These are phyloP conservation scores for Pyrenula aspistea DNA, from an alignment of 495 filamentous ascomycete genomes.

Conservation along the genomic window DNA sequence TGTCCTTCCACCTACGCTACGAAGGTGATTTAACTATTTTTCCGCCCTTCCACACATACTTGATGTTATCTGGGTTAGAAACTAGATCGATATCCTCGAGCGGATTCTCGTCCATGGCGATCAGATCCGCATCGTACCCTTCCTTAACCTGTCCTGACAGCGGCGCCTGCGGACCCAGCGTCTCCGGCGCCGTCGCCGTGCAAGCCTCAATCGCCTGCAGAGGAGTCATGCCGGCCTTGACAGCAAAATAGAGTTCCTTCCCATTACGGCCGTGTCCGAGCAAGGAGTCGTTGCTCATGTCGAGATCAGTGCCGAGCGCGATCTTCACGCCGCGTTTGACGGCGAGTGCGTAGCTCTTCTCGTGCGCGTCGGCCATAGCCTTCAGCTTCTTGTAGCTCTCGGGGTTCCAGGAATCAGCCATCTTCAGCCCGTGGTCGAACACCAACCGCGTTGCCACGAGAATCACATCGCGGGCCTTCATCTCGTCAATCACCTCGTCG, in stretches of 20 bases:
- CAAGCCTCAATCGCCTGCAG: constrained; percentile 41
- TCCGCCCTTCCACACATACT: constrained; percentile 34
- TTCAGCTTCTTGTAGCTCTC: constrained; percentile 28
- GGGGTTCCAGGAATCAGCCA: constrained; percentile 15
- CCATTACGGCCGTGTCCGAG: constrained; percentile 31
- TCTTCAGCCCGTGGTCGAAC: constrained; percentile 19
- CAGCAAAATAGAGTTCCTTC: constrained; percentile 33
- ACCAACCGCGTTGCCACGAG: constrained; percentile 32
- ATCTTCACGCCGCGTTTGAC: constrained; percentile 19
- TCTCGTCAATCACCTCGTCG: constrained; percentile 30
- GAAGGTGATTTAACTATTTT: constrained; percentile 20
- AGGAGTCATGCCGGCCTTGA: constrained; percentile 35
- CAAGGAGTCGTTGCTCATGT: constrained; percentile 4
- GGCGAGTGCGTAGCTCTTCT: constrained; percentile 19
- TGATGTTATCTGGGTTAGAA: constrained; percentile 25
- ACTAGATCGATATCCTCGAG: constrained; percentile 32
- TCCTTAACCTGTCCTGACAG: constrained; percentile 32
- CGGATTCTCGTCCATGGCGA: constrained; percentile 31
- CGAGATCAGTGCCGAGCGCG: constrained; percentile 31
- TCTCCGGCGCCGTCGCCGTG: constrained; percentile 37
- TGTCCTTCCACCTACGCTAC: neutral
- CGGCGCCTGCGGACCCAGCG: constrained; percentile 28
- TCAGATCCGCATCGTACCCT: constrained; percentile 37
- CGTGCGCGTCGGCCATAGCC: constrained; percentile 18
- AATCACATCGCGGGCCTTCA: constrained; percentile 29